Percentiles rank a stretch among this genome's conserved stretches.
These are phyloP conservation scores for Lagenaria siceraria DNA, from an alignment of 306 rosid genomes.

Conservation along the genomic window DNA sequence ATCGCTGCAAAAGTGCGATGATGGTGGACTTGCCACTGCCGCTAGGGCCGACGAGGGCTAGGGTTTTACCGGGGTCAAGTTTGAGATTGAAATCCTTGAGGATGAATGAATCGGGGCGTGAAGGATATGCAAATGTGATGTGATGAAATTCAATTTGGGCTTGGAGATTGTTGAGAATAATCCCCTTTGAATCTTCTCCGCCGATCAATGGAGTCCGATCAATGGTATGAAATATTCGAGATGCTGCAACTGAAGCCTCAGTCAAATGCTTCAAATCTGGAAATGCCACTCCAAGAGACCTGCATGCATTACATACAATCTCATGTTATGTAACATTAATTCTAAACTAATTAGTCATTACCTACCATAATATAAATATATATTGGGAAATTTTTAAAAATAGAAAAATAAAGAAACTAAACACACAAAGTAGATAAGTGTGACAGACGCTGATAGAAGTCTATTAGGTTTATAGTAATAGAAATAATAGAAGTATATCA, in stretches of 20 bases:
- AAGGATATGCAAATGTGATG: slow-evolving; percentile 71
- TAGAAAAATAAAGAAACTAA: too few species aligned
- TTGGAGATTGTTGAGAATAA: slow-evolving; percentile 30
- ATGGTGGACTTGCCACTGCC: slow-evolving; percentile 95
- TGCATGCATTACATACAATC: slow-evolving; percentile 19
- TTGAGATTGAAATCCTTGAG: slow-evolving; percentile 59
- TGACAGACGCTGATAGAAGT: too few species aligned
- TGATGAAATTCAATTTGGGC: slow-evolving; percentile 53
- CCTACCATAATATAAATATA: too few species aligned
- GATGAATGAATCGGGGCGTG: slow-evolving; percentile 53
- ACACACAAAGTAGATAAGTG: too few species aligned
- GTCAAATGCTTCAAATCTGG: slow-evolving; percentile 90
- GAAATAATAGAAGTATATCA: too few species aligned
- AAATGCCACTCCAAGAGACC: slow-evolving; percentile 87
- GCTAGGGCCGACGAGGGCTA: slow-evolving; percentile 90
- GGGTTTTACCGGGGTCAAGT: slow-evolving; percentile 72
- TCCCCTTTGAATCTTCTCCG: slow-evolving; percentile 50
- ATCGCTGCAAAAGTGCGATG: slow-evolving; percentile 68
- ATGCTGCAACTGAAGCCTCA: slow-evolving; percentile 70
- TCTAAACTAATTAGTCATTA: too few species aligned
- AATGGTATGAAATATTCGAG: slow-evolving; percentile 54
- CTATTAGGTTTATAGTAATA: too few species aligned
- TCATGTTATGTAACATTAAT: too few species aligned
- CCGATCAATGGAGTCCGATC: slow-evolving; percentile 59
- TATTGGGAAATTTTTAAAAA: too few species aligned